Conservation (phyloP, 2,329 filamentous ascomycete genomes). For the Cladophialophora immunda region DNA sequence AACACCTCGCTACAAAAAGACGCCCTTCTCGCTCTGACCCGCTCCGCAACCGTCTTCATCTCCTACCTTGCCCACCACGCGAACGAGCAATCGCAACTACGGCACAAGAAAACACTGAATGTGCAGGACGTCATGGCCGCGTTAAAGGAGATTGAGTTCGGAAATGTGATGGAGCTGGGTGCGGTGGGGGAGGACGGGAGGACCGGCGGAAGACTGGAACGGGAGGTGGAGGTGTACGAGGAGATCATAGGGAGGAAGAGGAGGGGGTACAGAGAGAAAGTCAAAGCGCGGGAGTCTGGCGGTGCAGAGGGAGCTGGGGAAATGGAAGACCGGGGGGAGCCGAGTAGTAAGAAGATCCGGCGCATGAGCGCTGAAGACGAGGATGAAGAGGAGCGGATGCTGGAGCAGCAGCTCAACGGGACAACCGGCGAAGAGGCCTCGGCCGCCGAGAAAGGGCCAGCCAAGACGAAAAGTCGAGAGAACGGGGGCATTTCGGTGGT, state of each 20-base stretch:
- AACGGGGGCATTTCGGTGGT: conserved; percentile 34
- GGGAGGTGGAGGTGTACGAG: conserved; percentile 62
- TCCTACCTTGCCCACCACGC: conserved; percentile 65
- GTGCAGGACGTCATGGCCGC: conserved; percentile 69
- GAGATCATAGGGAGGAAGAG: conserved; percentile 49
- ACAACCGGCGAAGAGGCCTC: conserved; percentile 37
- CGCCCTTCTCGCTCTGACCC: conserved; percentile 69
- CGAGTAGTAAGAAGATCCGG: conserved; percentile 35
- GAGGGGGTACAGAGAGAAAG: conserved; percentile 48
- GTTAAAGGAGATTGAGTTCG: conserved; percentile 68
- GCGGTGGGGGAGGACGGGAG: conserved; percentile 44
- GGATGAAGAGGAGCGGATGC: conserved; percentile 38
- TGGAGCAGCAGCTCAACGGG: conserved; percentile 41
- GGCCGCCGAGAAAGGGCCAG: conserved; percentile 33
- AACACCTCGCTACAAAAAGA: conserved; percentile 74
- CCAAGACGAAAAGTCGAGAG: conserved; percentile 23
- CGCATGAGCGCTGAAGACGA: conserved; percentile 25
- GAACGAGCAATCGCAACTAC: conserved; percentile 60
- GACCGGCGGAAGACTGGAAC: conserved; percentile 66
- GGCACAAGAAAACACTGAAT: conserved; percentile 69
- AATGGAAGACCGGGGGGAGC: conserved; percentile 63
- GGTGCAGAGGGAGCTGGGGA: conserved; percentile 61
- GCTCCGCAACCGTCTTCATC: conserved; percentile 72
- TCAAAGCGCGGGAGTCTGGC: conserved; percentile 56
- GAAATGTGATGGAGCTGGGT: conserved; percentile 34